These are phyloP conservation scores for Aspergillus steynii DNA, from an alignment of 495 filamentous ascomycete species.

Conservation along the genomic window DNA sequence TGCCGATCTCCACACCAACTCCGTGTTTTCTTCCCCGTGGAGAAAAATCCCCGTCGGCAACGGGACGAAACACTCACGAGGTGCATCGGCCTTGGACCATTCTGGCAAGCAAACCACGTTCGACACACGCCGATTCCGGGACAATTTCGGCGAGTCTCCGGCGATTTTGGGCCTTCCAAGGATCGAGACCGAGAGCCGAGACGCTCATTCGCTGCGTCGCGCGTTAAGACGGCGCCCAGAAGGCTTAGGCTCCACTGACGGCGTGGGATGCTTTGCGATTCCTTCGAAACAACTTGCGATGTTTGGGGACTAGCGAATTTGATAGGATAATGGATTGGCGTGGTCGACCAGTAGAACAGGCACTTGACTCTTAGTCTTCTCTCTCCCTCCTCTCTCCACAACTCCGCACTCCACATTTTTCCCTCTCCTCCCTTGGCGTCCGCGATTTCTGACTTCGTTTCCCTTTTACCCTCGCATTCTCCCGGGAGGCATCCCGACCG, in stretches of 20 bases:
- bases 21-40: not conserved
- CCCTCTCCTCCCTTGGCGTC: constrained; percentile 1
- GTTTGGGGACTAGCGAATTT: not conserved
- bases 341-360: not conserved
- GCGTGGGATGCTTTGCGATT: not conserved
- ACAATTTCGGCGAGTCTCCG: not conserved
- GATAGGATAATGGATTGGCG: not conserved
- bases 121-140: not conserved
- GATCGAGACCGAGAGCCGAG: not conserved
- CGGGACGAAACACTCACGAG: not conserved
- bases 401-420: not conserved
- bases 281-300: not conserved
- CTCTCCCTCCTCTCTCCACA: not conserved
- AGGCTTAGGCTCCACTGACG: not conserved
- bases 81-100: not conserved
- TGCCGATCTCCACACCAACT: not conserved
- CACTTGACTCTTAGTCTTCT: not conserved
- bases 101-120: not conserved
- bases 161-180: not conserved
- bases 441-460: not conserved
- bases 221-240: not conserved
- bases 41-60: not conserved
- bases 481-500: constrained; percentile 30
- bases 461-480: constrained; percentile 5
- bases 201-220: not conserved